These are phyloP conservation scores for Kalmusia sp. DNA, from an alignment of 2,329 filamentous ascomycete genomes.

Conservation along the genomic window DNA sequence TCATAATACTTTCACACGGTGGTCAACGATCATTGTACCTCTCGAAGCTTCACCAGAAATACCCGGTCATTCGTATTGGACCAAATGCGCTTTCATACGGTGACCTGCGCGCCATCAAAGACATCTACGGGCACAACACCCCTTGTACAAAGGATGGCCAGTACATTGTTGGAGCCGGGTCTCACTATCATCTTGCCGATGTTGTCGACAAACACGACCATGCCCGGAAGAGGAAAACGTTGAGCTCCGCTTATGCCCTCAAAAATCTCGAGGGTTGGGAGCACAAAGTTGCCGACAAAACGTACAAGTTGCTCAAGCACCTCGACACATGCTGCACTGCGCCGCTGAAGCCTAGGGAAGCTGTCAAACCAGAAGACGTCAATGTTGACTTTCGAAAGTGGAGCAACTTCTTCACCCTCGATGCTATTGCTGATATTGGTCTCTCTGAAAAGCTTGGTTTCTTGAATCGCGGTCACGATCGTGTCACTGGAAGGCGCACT, in stretches of 20 bases:
- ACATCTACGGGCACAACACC: conserved; percentile 61
- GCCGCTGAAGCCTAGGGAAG: conserved; percentile 33
- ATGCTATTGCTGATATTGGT: conserved; percentile 65
- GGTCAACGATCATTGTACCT: conserved; percentile 55
- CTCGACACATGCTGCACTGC: conserved; percentile 53
- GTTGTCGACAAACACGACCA: conserved; percentile 61
- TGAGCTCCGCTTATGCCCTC: conserved; percentile 60
- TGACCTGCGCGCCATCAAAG: conserved; percentile 51
- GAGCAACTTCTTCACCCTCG: conserved; percentile 64
- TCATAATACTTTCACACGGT: conserved; percentile 54
- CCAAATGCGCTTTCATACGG: conserved; percentile 42
- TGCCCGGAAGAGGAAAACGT: conserved; percentile 58
- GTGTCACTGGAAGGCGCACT: conserved; percentile 50
- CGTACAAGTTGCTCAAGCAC: conserved; percentile 52
- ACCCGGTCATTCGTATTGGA: conserved; percentile 50
- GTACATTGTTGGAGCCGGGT: conserved; percentile 55
- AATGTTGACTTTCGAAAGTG: conserved; percentile 60
- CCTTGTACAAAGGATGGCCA: conserved; percentile 58
- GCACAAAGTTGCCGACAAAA: conserved; percentile 62
- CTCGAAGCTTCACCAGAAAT: conserved; percentile 54
- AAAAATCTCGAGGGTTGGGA: conserved; percentile 64
- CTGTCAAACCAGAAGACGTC: conserved; percentile 47
- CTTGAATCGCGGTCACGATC: conserved; percentile 58
- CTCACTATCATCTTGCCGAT: conserved; percentile 61
- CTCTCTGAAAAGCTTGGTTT: conserved; percentile 60